phyloP scores from a whole-genome alignment of 129 eudicot species.

The Heracleum sosnowskyi region DNA sequence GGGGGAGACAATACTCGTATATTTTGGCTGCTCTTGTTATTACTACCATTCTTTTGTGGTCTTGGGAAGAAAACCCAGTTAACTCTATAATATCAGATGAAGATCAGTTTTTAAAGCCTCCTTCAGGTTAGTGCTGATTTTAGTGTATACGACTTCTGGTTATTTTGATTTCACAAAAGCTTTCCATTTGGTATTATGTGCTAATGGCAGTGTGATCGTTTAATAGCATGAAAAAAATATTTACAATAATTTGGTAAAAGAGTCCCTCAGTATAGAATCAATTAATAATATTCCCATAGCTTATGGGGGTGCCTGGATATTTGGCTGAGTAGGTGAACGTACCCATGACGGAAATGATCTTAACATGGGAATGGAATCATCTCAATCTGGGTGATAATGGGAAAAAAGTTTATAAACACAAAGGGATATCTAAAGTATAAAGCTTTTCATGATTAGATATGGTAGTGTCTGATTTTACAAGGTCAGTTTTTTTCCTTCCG shows the following conservation, averaged over 20 bases:
- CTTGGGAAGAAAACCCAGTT: slow-evolving; percentile 41
- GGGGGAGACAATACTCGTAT: slow-evolving; percentile 34
- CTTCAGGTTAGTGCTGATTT: slow-evolving; percentile 32
- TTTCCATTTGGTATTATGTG: not conserved
- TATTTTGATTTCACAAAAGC: not conserved
- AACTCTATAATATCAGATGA: slow-evolving; percentile 18
- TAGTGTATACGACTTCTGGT: not conserved
- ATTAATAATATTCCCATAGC: not conserved
- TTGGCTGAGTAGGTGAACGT: not conserved
- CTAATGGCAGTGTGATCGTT: not conserved
- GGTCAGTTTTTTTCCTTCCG: not conserved
- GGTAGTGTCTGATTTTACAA: not conserved
- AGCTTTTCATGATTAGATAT: not conserved
- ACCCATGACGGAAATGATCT: not conserved
- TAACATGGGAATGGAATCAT: not conserved
- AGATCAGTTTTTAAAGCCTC: slow-evolving; percentile 28
- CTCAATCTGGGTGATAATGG: not conserved
- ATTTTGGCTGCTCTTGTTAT: slow-evolving; percentile 24
- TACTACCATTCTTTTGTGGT: slow-evolving; percentile 39
- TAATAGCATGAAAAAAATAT: not conserved
- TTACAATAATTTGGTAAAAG: not conserved
- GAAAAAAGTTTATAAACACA: not conserved
- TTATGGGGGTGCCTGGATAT: not conserved
- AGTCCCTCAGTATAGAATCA: not conserved
- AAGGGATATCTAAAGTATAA: not conserved